Percentiles rank a stretch among this genome's conserved stretches.
Conservation (phyloP, 352 stramenopile genomes). For the Phytophthora fragariae region DNA sequence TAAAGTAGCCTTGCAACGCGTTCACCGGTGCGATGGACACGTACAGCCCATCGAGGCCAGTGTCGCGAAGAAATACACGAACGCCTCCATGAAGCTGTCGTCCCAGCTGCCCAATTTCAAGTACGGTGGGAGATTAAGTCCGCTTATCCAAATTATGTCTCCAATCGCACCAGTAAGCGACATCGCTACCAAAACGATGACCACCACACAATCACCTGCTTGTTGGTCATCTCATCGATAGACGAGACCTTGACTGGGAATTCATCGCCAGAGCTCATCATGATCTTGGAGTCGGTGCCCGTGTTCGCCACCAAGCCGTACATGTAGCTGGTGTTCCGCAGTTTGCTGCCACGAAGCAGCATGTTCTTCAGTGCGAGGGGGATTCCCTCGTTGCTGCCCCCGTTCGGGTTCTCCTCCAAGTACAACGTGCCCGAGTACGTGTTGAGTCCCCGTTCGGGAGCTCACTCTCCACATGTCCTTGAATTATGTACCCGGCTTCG, state of each 20-base stretch:
- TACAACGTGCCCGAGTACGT: conserved; percentile 79
- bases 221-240: conserved; percentile 89
- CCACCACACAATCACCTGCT: conserved; percentile 85
- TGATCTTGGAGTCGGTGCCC: conserved; percentile 92
- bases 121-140: conserved; percentile 46
- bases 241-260: conserved; percentile 86
- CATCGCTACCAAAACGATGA: conserved; percentile 76
- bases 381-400: conserved; percentile 47
- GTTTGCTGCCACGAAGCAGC: conserved; percentile 88
- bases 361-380: conserved; percentile 88
- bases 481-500: conserved; percentile 65
- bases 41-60: conserved; percentile 87
- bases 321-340: conserved; percentile 82
- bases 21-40: conserved; percentile 91
- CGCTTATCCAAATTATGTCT: conserved; percentile 63
- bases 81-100: conserved; percentile 62
- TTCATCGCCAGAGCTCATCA: conserved; percentile 89
- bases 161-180: conserved; percentile 72
- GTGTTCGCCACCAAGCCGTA: conserved; percentile 94
- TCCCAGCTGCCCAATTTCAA: conserved; percentile 42
- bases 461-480: conserved; percentile 83
- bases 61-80: conserved; percentile 89
- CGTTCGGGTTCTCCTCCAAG: conserved; percentile 60
- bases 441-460: conserved; percentile 83
- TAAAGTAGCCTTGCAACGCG: conserved; percentile 89